Evolutionary conservation across 805 yeast species (phyloP), one percentile per base, ranked within the genome.

Genomic region (Diddensiella caesifluorescens): DNA sequence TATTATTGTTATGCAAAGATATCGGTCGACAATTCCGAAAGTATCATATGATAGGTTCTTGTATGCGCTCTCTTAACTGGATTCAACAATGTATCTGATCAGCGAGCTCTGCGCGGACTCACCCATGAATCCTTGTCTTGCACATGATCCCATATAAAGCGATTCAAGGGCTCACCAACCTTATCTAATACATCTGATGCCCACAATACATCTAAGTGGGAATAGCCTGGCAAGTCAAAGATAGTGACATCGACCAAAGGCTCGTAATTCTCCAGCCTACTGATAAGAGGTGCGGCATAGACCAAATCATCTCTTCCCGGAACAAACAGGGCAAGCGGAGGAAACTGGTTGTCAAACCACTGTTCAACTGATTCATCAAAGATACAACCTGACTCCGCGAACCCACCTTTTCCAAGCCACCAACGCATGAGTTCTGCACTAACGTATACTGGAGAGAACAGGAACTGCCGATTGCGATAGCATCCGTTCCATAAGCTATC

Each of bases 121-220:
- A 19, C 28, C 45, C 45, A 44, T 15, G 20, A 34, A 5, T 30
- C 37, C 40, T 44, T 39, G 19, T 39, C 41, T 27, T 47, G 34
- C 3, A 44, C 45, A 26, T 41, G 29, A 15, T 35, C 22, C 55
- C 57, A 53, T 22, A 65, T 55, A 29, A 54, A 57, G 22, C 53
- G 48, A 15, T 47, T 48, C 44, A 66, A 39, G 1, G 68, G 71
- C 34, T 38, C 62, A 1, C 94, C 95, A 16, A 90, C 74, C 33
- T 69, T 71, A 3, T 75, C 77, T 21, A 75, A 68, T 1, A 80
- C 79, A 56, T 85, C 89, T 54, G 74, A 78, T 0, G 97, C 90
- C 98, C 98, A 90, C 10, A 89, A 67, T 0, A 88, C 95, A 62
- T 90, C 98, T 39, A 90, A 64, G 61, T 90, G 98, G 13, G 88